Base-by-base conservation (phyloP, 805 yeast species). In the Ogataea salicorniae region DNA sequence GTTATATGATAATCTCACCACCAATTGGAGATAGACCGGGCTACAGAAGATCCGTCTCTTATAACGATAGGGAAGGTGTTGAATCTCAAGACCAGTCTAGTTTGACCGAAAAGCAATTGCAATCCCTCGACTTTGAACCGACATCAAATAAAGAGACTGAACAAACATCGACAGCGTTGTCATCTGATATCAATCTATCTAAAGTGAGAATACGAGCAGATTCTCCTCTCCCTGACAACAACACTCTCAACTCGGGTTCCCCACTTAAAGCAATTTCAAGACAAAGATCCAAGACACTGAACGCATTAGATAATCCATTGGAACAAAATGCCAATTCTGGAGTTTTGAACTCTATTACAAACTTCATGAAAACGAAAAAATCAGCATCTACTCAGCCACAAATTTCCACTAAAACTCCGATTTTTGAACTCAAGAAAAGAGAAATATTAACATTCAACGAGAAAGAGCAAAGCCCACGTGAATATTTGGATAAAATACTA, bases 221-320 rank as follows among this genome's bases (percentile, higher is more conserved):
- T 11, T 37, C 23, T 20, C 39, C 39, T 2, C n/a, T n/a, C 26
- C 18, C n/a, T 18, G 23, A 11, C 26, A 15, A 11, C 39, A 23
- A n/a, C 41, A 11, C 29, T 26, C 39, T 23, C 17, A 22, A 31
- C 34, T 39, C 26, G 20, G 9, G 26, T 11, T 34, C 17, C 11
- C 36, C 36, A 34, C 36, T 9, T 6, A 34, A 34, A 34, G 36
- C 16, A n/a, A 50, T 59, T 34, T 22, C 56, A 6, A 51, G 70
- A 43, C 66, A 64, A 39, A 47, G 71, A 34, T 63, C 69, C n/a
- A 59, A 58, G 46, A 67, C 71, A 1, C 43, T 67, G 41, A 62
- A 62, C 42, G 61, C 63, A 1, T 37, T 59, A 9, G 63, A 65
- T 18, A 47, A 47, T 15, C 53, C 56, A 11, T 43, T 39, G 20